A percentile compares a stretch with the other conserved stretches of the same genome.
Evolutionary conservation across 2,329 filamentous ascomycete genomes (phyloP).

Genomic region (Metarhizium album): DNA sequence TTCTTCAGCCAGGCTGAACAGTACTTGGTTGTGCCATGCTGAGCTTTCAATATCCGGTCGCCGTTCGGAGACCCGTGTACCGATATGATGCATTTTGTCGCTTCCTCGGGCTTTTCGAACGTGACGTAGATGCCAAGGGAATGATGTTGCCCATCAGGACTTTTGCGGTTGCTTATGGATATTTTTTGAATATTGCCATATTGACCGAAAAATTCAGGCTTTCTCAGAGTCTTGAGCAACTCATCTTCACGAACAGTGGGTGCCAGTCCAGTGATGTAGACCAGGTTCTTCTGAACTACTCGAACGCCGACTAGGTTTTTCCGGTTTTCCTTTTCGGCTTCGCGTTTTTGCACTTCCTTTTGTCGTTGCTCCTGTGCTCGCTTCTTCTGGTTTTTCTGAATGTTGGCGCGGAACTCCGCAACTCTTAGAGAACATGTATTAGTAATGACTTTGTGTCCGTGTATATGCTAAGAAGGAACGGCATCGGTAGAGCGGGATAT

Average conservation of each 20-base stretch:
- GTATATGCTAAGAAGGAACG: neutral
- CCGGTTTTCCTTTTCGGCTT: conserved; percentile 88
- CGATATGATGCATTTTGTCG: conserved; percentile 76
- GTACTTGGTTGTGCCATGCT: conserved; percentile 89
- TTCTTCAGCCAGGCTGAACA: conserved; percentile 94
- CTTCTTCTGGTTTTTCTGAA: conserved; percentile 87
- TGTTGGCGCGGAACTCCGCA: conserved; percentile 64
- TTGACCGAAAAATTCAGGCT: conserved; percentile 90
- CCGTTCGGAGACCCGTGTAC: conserved; percentile 91
- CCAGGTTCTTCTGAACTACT: conserved; percentile 96
- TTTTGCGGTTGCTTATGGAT: conserved; percentile 92
- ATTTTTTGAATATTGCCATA: conserved; percentile 99
- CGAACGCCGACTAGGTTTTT: conserved; percentile 93
- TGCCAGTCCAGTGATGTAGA: conserved; percentile 92
- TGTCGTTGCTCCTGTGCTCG: conserved; percentile 73
- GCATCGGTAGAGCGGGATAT: neutral
- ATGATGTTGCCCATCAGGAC: conserved; percentile 61
- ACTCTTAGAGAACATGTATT: conserved; percentile 34
- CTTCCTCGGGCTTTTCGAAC: conserved; percentile 85
- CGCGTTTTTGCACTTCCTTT: conserved; percentile 91
- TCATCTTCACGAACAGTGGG: conserved; percentile 89
- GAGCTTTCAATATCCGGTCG: conserved; percentile 70
- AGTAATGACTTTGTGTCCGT: conserved; percentile 1
- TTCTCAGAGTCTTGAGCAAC: conserved; percentile 78
- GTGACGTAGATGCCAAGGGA: conserved; percentile 98